Percentiles rank a stretch among this genome's conserved stretches.
Evolutionary conservation across 2,329 filamentous ascomycete genomes (phyloP).

Genomic region (Phaeosphaeriaceae sp.): DNA sequence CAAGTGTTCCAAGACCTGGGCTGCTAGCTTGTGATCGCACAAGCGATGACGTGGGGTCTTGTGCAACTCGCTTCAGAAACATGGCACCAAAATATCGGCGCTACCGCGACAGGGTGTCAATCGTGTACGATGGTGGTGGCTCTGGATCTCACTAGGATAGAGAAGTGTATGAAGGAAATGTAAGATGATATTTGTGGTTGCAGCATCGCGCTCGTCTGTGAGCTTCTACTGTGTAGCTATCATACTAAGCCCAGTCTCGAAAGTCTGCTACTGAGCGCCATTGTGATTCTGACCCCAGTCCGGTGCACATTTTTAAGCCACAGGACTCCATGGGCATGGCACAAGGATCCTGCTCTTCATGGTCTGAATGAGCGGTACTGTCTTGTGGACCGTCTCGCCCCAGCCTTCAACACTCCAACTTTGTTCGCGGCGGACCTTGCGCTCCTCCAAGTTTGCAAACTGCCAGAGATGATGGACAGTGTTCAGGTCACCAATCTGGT

Average conservation of each 20-base stretch:
- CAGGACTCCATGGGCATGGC: slow-evolving; percentile 95
- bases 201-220: not conserved
- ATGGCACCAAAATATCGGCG: slow-evolving; percentile 1
- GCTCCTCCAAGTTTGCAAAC: slow-evolving; percentile 94
- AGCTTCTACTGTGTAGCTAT: not conserved
- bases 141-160: not conserved
- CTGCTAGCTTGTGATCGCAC: slow-evolving; percentile 35
- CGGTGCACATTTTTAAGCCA: slow-evolving; percentile 64
- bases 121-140: not conserved
- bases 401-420: slow-evolving; percentile 96
- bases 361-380: slow-evolving; percentile 91
- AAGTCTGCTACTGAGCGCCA: not conserved
- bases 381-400: slow-evolving; percentile 98
- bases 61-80: slow-evolving; percentile 7
- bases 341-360: slow-evolving; percentile 96
- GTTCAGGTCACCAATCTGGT: slow-evolving; percentile 96
- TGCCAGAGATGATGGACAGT: slow-evolving; percentile 99
- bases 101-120: not conserved
- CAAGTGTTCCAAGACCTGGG: slow-evolving; percentile 12
- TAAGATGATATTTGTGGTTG: not conserved
- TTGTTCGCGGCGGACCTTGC: slow-evolving; percentile 87
- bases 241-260: not conserved
- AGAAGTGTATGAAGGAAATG: not conserved
- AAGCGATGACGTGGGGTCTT: slow-evolving; percentile 38
- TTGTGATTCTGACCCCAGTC: not conserved